phyloP scores from a whole-genome alignment of 164 flowering plant species.

The Sedum album region DNA sequence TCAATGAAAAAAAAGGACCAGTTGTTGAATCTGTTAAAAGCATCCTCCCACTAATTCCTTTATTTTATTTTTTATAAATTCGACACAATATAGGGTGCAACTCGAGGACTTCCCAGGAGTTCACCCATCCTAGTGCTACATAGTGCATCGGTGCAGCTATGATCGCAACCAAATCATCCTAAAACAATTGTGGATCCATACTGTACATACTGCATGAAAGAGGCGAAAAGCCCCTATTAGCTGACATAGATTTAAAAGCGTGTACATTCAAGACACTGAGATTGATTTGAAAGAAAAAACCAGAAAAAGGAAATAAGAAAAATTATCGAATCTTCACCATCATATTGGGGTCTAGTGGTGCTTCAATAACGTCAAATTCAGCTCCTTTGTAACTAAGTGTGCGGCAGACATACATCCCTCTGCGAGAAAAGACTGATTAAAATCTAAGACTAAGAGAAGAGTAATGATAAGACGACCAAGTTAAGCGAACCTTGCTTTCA shows the following conservation, averaged over 20 bases:
- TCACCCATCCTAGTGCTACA: too few species aligned
- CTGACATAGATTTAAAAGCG: too few species aligned
- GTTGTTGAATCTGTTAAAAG: background rate
- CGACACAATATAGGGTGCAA: too few species aligned
- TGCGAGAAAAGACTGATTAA: constrained; percentile 19
- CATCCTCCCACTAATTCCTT: too few species aligned
- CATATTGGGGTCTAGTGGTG: constrained; percentile 76
- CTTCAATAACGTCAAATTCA: constrained; percentile 91
- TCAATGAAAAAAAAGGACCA: background rate
- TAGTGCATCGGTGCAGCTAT: too few species aligned
- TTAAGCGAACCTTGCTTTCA: constrained; percentile 82
- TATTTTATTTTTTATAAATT: too few species aligned
- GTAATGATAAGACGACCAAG: background rate
- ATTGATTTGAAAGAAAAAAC: background rate
- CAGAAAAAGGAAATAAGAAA: background rate
- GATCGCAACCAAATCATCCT: too few species aligned
- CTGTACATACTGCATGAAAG: too few species aligned
- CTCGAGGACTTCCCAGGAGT: too few species aligned
- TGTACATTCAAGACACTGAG: background rate
- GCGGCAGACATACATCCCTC: constrained; percentile 99
- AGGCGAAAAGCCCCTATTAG: too few species aligned
- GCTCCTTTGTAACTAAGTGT: constrained; percentile 93
- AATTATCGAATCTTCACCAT: constrained; percentile 37
- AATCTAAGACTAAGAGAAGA: background rate
- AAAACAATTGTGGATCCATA: background rate